Conservation (phyloP, 2,329 filamentous ascomycete genomes). For the Pseudogymnoascus sp. region DNA sequence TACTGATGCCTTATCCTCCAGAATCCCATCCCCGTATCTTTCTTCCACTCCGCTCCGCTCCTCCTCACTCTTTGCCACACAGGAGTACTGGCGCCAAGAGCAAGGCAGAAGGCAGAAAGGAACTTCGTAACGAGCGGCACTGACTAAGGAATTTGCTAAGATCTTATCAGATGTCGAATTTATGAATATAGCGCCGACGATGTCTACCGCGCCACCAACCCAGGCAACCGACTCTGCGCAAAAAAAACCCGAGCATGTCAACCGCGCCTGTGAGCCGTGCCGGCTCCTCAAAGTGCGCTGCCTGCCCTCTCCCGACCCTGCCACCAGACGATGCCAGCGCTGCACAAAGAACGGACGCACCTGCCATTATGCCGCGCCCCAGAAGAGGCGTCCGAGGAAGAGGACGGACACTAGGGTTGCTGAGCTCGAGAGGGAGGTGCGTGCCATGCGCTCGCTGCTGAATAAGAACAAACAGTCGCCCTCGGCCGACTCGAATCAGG, state of each 20-base stretch:
- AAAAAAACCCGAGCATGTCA: conserved; percentile 12
- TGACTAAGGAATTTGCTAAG: conserved; percentile 8
- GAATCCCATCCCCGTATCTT: background rate
- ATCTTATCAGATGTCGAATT: conserved; percentile 7
- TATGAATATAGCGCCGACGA: background rate
- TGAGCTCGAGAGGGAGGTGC: conserved; percentile 34
- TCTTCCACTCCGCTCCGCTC: background rate
- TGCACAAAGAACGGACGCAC: conserved; percentile 29
- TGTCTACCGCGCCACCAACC: conserved; percentile 3
- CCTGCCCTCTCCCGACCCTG: conserved; percentile 18
- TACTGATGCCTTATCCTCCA: conserved; percentile 4
- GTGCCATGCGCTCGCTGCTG: conserved; percentile 31
- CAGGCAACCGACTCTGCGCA: background rate
- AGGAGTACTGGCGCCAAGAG: background rate
- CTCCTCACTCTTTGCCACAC: background rate
- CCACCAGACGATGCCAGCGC: conserved; percentile 25
- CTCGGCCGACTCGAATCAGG: background rate
- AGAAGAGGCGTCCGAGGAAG: conserved; percentile 33
- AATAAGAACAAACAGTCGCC: conserved; percentile 14
- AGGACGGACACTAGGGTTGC: conserved; percentile 35
- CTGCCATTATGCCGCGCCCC: conserved; percentile 31
- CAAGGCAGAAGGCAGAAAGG: background rate
- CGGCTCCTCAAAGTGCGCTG: conserved; percentile 34
- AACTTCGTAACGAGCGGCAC: background rate
- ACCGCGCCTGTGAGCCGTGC: conserved; percentile 33